Conservation (phyloP, 2,329 filamentous ascomycete genomes). For the Fusarium oligoseptatum region DNA sequence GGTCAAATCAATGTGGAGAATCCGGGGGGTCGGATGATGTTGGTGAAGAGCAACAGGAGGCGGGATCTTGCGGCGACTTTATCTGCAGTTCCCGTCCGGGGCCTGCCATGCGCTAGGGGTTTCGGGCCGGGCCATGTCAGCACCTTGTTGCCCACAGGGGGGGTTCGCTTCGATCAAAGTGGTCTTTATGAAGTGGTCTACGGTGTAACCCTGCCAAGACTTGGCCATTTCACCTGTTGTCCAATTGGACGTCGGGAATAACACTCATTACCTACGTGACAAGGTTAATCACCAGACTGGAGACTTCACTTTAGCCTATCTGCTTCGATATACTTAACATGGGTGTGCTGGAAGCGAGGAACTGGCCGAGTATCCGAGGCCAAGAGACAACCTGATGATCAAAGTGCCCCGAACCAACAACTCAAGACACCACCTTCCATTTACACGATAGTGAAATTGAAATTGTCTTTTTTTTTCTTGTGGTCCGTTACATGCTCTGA, state of each 20-base stretch:
- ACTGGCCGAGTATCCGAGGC: neutral
- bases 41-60: neutral
- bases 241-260: neutral
- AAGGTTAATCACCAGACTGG: neutral
- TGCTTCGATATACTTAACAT: neutral
- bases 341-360: neutral
- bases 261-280: neutral
- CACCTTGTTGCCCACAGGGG: neutral
- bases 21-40: neutral
- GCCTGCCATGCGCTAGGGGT: neutral
- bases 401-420: neutral
- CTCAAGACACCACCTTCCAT: neutral
- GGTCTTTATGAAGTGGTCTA: neutral
- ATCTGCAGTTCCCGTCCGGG: neutral
- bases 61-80: neutral
- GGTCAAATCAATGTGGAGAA: neutral
- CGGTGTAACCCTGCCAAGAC: neutral
- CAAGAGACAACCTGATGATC: neutral
- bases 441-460: neutral
- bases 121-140: neutral
- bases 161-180: neutral
- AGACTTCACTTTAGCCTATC: neutral
- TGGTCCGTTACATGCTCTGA: neutral
- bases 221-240: neutral
- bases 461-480: neutral